Conservation (phyloP, 2,329 filamentous ascomycete genomes). For the Chaetothyriales sp. region DNA sequence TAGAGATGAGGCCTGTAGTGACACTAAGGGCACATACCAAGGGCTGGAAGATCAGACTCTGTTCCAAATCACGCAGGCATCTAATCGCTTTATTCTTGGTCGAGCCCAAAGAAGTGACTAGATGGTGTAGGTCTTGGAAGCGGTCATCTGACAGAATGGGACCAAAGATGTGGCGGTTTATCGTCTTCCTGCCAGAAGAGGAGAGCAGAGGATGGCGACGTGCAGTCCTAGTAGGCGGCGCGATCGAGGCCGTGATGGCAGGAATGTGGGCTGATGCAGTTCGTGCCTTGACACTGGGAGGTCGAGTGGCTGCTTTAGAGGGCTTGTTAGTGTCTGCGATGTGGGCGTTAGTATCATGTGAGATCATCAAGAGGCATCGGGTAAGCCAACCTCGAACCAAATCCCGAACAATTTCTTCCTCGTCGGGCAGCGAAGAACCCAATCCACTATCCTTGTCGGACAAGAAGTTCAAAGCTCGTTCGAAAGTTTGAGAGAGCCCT, state of each 20-base stretch:
- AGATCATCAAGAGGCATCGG: conserved; percentile 17
- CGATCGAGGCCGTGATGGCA: conserved; percentile 47
- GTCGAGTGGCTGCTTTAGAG: conserved; percentile 9
- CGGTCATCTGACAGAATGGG: conserved; percentile 60
- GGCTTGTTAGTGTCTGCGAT: conserved; percentile 13
- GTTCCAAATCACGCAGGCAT: conserved; percentile 85
- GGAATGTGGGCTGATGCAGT: conserved; percentile 17
- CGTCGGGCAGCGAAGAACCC: conserved; percentile 13
- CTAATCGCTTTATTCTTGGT: conserved; percentile 65
- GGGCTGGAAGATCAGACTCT: conserved; percentile 78
- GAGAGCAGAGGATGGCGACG: conserved; percentile 48
- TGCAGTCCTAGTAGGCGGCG: conserved; percentile 32
- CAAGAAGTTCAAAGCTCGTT: conserved; percentile 27
- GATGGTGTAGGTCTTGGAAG: conserved; percentile 64
- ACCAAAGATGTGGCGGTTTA: conserved; percentile 61
- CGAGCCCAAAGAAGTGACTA: conserved; percentile 59
- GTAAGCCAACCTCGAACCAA: conserved; percentile 19
- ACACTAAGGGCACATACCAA: conserved; percentile 56
- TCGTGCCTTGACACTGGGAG: conserved; percentile 6
- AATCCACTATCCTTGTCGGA: conserved; percentile 16
- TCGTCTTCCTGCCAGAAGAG: conserved; percentile 56
- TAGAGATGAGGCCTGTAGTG: conserved; percentile 38
- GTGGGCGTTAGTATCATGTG: conserved; percentile 13
- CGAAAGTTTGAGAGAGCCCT: conserved; percentile 24
- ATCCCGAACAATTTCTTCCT: conserved; percentile 9